Evolutionary conservation across 73 alveolate species (phyloP).

Genomic region (Tetrahymena borealis): DNA sequence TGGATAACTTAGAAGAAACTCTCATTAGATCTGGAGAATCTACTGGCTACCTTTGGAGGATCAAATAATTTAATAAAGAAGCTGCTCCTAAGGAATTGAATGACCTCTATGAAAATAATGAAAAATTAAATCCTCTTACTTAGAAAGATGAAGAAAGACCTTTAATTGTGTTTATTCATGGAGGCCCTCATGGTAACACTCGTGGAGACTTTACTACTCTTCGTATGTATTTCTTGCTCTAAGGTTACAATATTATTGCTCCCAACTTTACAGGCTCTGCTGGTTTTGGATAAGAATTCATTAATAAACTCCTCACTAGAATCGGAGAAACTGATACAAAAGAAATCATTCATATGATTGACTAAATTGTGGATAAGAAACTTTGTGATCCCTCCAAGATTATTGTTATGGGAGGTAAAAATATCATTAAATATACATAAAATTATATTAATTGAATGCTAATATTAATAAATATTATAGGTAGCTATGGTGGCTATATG

Average conservation of each 20-base stretch:
- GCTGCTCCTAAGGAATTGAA: not conserved
- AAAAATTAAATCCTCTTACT: constrained; percentile 5
- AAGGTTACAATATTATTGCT: constrained; percentile 23
- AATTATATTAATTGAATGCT: not conserved
- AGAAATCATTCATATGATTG: constrained; percentile 34
- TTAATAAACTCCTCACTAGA: constrained; percentile 10
- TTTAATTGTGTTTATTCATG: constrained; percentile 21
- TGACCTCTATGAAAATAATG: not conserved
- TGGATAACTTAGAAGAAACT: constrained; percentile 6
- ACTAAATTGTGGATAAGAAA: not conserved
- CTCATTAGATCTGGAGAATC: constrained; percentile 3
- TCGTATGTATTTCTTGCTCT: constrained; percentile 7
- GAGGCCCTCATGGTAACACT: constrained; percentile 35
- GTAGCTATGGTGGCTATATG: constrained; percentile 39
- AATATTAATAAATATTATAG: not conserved
- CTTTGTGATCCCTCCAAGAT: not conserved
- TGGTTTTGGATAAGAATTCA: constrained; percentile 26
- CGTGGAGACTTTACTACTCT: constrained; percentile 10
- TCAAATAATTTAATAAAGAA: not conserved
- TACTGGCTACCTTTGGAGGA: constrained; percentile 28
- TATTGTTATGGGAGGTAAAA: constrained; percentile 26
- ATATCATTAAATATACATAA: not conserved
- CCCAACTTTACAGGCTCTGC: constrained; percentile 38
- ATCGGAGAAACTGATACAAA: constrained; percentile 16
- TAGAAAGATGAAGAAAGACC: constrained; percentile 21